A percentile compares a stretch with the other conserved stretches of the same genome.
phyloP scores from a whole-genome alignment of 352 stramenopile species.

The Pythium volutum region DNA sequence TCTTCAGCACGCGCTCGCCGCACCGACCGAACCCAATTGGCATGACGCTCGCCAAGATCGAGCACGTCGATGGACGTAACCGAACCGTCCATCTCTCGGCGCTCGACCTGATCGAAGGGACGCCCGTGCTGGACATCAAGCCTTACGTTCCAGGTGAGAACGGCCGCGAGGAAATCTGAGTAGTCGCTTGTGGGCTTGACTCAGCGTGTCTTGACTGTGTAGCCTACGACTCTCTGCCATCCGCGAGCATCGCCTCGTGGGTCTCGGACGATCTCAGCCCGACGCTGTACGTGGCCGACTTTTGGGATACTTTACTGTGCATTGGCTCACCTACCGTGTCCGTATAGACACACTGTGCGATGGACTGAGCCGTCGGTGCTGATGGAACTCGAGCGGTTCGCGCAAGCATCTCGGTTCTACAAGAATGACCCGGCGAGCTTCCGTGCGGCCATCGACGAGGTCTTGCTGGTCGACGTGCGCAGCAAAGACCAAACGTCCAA shows the following conservation, averaged over 20 bases:
- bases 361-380: slow-evolving; percentile 37
- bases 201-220: neutral
- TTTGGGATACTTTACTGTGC: neutral
- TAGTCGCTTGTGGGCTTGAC: neutral
- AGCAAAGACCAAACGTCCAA: slow-evolving; percentile 72
- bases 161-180: neutral
- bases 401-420: slow-evolving; percentile 46
- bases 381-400: slow-evolving; percentile 30
- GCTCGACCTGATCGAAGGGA: slow-evolving; percentile 95
- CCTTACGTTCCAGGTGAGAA: slow-evolving; percentile 90
- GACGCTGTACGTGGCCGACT: slow-evolving; percentile 12
- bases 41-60: slow-evolving; percentile 88
- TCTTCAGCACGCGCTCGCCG: slow-evolving; percentile 95
- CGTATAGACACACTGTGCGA: slow-evolving; percentile 31
- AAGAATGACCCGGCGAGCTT: slow-evolving; percentile 28
- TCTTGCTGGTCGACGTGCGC: slow-evolving; percentile 68
- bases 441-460: slow-evolving; percentile 51
- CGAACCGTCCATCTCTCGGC: slow-evolving; percentile 79
- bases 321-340: no score
- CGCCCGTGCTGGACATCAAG: slow-evolving; percentile 98
- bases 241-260: slow-evolving; percentile 14
- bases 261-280: slow-evolving; percentile 25
- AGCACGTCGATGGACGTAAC: slow-evolving; percentile 57
- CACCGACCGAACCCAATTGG: slow-evolving; percentile 97
- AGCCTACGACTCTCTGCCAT: slow-evolving; percentile 23